phyloP scores from a whole-genome alignment of 164 flowering plant species.

The Aristolochia fimbriata region DNA sequence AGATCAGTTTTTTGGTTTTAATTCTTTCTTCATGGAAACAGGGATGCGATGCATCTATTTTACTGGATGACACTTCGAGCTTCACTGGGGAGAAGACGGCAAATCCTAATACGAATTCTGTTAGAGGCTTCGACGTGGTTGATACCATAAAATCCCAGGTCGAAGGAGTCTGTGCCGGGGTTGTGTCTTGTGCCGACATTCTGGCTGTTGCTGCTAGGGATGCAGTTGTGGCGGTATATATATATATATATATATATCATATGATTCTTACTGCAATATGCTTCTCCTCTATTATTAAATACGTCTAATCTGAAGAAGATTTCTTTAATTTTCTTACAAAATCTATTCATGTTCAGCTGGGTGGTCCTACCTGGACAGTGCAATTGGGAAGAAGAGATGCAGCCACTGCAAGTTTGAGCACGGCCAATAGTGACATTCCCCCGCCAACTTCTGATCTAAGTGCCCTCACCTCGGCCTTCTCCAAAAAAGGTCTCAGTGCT shows the following conservation, averaged over 20 bases:
- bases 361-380: conserved; percentile 22
- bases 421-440: conserved; percentile 17
- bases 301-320: no score
- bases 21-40: neutral
- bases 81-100: conserved; percentile 10
- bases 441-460: conserved; percentile 9
- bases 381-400: conserved; percentile 25
- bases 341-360: conserved; percentile 13
- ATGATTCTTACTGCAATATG: no score
- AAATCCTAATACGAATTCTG: conserved; percentile 1
- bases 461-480: conserved; percentile 8
- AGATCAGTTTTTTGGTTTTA: no score
- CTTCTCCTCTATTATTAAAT: no score
- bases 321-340: no score
- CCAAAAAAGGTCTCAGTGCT: conserved; percentile 7
- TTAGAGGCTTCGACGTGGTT: conserved; percentile 9
- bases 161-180: conserved; percentile 5
- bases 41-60: conserved; percentile 10
- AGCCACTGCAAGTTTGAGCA: conserved; percentile 14
- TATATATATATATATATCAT: no score
- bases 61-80: conserved; percentile 8
- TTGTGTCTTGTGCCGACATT: conserved; percentile 11
- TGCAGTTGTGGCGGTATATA: conserved; percentile 6
- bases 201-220: conserved; percentile 10
- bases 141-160: conserved; percentile 7